Base-by-base conservation (phyloP, 2,329 filamentous ascomycete species). In the Aspergillus sp. region DNA sequence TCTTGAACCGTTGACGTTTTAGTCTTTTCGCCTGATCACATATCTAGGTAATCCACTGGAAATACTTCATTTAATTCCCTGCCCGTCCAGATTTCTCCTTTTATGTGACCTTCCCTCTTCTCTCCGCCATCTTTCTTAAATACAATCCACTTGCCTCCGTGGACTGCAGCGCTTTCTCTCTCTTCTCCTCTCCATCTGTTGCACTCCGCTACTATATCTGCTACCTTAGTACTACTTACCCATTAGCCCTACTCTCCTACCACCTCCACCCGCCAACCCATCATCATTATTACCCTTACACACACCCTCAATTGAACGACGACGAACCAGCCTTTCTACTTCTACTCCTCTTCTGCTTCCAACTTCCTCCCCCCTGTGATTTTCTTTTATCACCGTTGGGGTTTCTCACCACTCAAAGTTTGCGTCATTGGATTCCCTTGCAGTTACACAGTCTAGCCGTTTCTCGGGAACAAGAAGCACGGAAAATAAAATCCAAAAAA, bases 31-130 rank as follows among this genome's bases (percentile, higher is more conserved):
- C 71, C 70, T 71, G 72, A 72, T 73, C 71, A 70, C 67, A 70
- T 70, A 70, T 69, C 67, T 69, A 69, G 67, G 64, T 67, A 71
- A 72, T 72, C 71, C 71, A 73, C 71, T 70, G 55, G 57, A 60
- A 63, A 66, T 66, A 65, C 65, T 67, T 66, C 66, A 65, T 68
- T 69, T 69, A 65, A 64, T 64, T 69, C 65, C 65, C 69, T 71
- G 69, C 68, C 70, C 68, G 67, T 64, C 63, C 59, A 55, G 49
- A 58, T 63, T 59, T 60, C 60, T 55, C 59, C 62, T 63, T 61
- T 50, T 36, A 36, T 36, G 51, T 54, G 43, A 61, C 25, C 53
- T 58, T 62, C 41, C 52, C 38, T 55, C 57, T 39, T 39, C 48
- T 64, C 19, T 45, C 32, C 32, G 49, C 32, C 48, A 30, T 23